These are phyloP conservation scores for Marsdenia floribunda DNA, from an alignment of 257 asterid genomes.

Conservation along the genomic window DNA sequence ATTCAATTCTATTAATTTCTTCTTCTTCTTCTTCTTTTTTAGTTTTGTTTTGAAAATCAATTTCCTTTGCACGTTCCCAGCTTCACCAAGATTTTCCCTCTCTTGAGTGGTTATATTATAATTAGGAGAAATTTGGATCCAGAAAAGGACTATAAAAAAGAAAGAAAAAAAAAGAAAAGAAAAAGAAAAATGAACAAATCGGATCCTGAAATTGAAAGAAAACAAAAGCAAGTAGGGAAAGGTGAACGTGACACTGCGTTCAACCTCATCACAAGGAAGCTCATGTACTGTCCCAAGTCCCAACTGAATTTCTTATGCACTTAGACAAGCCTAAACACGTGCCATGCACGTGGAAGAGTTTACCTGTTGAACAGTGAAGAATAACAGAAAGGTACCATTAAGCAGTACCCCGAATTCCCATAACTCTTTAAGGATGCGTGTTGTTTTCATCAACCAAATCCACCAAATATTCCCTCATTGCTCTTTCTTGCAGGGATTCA, in stretches of 20 bases:
- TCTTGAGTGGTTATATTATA: too few species aligned
- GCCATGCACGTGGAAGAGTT: background rate
- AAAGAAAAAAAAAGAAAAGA: background rate
- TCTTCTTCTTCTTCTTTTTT: background rate
- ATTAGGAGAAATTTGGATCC: background rate
- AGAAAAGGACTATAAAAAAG: background rate
- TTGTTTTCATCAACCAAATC: constrained; percentile 2
- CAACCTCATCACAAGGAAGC: background rate
- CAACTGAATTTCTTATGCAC: background rate
- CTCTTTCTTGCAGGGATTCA: background rate
- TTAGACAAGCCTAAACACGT: constrained; percentile 1
- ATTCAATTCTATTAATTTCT: too few species aligned
- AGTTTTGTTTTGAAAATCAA: background rate
- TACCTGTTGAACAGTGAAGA: background rate
- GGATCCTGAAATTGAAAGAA: background rate
- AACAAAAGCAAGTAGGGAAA: background rate
- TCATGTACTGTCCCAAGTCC: background rate
- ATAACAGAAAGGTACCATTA: background rate
- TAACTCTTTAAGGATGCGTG: background rate
- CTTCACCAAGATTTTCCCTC: background rate
- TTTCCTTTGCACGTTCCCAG: background rate
- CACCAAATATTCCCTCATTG: background rate
- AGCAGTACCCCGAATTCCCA: background rate
- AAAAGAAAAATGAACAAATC: background rate
- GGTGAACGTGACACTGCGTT: background rate